Evolutionary conservation across 805 yeast species (phyloP), one percentile per base, ranked within the genome.

Genomic region (Hanseniaspora lachancei): DNA sequence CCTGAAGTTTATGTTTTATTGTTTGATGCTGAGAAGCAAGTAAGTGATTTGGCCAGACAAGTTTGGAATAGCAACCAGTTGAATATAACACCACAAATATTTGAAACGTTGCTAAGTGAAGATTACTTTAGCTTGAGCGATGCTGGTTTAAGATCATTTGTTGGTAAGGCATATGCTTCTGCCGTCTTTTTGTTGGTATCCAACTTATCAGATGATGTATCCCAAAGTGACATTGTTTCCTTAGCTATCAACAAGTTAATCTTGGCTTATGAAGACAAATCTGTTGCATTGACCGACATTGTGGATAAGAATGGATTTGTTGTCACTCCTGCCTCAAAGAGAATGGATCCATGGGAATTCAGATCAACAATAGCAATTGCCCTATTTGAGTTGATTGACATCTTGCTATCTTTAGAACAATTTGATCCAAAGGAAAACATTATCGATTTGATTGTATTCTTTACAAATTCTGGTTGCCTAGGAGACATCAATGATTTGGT

Each of bases 31-130:
- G 88, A 82, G 50, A 76, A 75, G 18, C 66, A 72, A 12, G 80
- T 80, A 58, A 74, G 82, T 5, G 82, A 79, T 27, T 62, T 83
- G 18, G 96, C 97, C 0, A 68, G 70, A 20, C 82, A 91, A 1
- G 86, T 93, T 58, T 93, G 97, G 97, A 77, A 79, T 36, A 96
- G 89, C 61, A 86, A 81, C 65, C 71, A 72, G 1, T 81, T 83
- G 58, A 54, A 53, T 16, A 59, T 68, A 13, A 60, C 54, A 23
- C 61, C 61, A 20, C 60, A 63, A n/a, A 64, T 84, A 43, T 71
- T 74, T 3, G 62, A 62, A 0, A 68, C 70, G 4, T 72, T 82
- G 1, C 74, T 85, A 0, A 34, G 21, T 20, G 58, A 62, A 2
- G 65, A 73, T 29, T 73, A 88, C 50, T 68, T 80, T 35, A 80